Evolutionary conservation across 129 eudicot genomes (phyloP), one percentile per base, ranked within the genome.

Genomic region (Pulicaria dysenterica): DNA sequence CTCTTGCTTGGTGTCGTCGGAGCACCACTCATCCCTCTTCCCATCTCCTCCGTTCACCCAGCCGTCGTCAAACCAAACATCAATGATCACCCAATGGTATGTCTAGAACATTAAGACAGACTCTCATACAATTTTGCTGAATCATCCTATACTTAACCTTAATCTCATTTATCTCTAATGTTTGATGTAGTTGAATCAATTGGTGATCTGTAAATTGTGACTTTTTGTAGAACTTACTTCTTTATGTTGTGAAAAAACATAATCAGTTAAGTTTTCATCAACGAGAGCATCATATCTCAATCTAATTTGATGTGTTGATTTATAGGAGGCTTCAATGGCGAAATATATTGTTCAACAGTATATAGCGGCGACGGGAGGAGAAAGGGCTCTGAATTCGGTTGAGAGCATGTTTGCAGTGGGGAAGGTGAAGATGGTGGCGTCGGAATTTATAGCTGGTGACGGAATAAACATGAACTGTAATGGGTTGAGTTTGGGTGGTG

Each of bases 361-460:
- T 77, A 82, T 91, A 82, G 95, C 97, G 14, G 96, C 97, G 1
- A 64, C 87, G 3, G 98, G 96, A 47, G 98, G 98, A 41, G 95
- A 86, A 13, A 67, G 55, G 42, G 95, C 87, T 2, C 40, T 92
- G 85, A 83, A 92, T 73, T 77, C 96, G 4, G 79, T 89, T 0
- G 83, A 89, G 68, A 89, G 83, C 77, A 87, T 89, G 96, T 92
- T 84, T 37, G 95, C 93, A 8, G 85, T 87, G 79, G 98, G 98
- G 73, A 89, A 87, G 80, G 91, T 92, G 82, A 86, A 77, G 91
- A 92, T 92, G 98, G 80, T 81, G 66, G 87, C 98, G 2, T 86
- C 91, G 3, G 96, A 92, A 66, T 85, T 85, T 57, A 81, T 83
- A 8, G 76, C 81, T 4, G 96, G 96, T 19, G 96, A 89, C 54